Base-by-base conservation (phyloP, 2,329 filamentous ascomycete genomes). In the Trichoderma sp. region DNA sequence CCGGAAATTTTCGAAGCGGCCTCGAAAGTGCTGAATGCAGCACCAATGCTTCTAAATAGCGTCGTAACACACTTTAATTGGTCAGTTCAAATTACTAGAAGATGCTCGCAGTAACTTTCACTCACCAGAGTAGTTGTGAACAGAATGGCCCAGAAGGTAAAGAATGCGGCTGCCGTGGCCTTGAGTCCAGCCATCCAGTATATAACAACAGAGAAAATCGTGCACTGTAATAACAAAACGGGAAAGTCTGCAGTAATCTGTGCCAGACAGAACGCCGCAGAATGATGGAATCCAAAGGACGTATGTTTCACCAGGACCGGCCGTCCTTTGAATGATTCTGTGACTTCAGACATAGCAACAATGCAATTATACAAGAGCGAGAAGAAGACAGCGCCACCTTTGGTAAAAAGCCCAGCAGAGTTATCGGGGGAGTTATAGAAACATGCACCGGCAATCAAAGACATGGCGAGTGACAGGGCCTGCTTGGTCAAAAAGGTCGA, bases 271-370 rank as follows among this genome's bases (percentile, higher is more conserved):
- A 84, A 84, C 0, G 83, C 83, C 2, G 83, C 84, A 0, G 87
- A 87, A 60, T 88, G 85, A 74, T 84, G 88, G 57, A 84, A 80
- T 19, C 84, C 86, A 69, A 88, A 89, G 0, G 77, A 74, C 70
- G 86, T 86, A 70, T 89, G 87, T 74, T 89, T 89, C 56, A 84
- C 75, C 4, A 89, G 74, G 13, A 89, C 82, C 0, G 86, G 86
- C 1, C 89, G 83, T 19, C 87, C 87, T 13, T 77, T 80, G 72
- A 89, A 91, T 0, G 87, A 87, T 29, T 86, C 83, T 0, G 84
- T 89, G 1, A 92, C 89, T 75, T 92, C 90, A 2, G 87, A 84
- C 82, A 91, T 87, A 27, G 87, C 2, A 90, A 74, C 7, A 92
- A 77, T 67, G 83, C 81, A 73, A 22, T 90, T 88, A 76, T 85